A percentile compares a stretch with the other conserved stretches of the same genome.
These are phyloP conservation scores for Mollisia scopiformis DNA, from an alignment of 2,329 filamentous ascomycete species.

Conservation along the genomic window DNA sequence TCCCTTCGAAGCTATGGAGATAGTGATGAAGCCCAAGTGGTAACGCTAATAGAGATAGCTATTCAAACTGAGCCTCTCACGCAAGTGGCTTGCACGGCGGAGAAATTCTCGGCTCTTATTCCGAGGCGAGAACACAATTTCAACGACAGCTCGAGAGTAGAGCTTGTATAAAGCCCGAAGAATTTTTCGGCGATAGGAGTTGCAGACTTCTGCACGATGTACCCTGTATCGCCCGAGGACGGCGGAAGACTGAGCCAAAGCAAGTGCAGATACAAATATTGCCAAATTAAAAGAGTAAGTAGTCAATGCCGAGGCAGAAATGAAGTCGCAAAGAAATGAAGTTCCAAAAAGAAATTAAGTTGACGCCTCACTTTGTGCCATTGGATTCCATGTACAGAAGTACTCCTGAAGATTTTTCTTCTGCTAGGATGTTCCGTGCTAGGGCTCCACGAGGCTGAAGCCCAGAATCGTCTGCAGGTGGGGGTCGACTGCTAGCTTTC, in stretches of 20 bases:
- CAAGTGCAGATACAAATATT: neutral
- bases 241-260: neutral
- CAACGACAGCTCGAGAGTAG: neutral
- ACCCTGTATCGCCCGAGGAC: neutral
- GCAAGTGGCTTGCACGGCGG: neutral
- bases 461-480: neutral
- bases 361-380: neutral
- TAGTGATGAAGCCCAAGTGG: neutral
- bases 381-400: neutral
- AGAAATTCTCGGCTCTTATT: neutral
- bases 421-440: neutral
- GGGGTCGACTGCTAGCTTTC: neutral
- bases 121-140: neutral
- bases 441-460: constrained; percentile 2
- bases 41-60: too few relatives aligned
- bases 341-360: neutral
- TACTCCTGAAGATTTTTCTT: neutral
- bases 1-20: neutral
- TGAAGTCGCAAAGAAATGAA: neutral
- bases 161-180: neutral
- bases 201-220: neutral
- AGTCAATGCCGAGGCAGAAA: neutral
- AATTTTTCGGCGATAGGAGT: neutral
- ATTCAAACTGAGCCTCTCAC: neutral
- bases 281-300: neutral